Evolutionary conservation across 2,329 filamentous ascomycete genomes (phyloP).

Genomic region (Ceratocystiopsis brevicomis): DNA sequence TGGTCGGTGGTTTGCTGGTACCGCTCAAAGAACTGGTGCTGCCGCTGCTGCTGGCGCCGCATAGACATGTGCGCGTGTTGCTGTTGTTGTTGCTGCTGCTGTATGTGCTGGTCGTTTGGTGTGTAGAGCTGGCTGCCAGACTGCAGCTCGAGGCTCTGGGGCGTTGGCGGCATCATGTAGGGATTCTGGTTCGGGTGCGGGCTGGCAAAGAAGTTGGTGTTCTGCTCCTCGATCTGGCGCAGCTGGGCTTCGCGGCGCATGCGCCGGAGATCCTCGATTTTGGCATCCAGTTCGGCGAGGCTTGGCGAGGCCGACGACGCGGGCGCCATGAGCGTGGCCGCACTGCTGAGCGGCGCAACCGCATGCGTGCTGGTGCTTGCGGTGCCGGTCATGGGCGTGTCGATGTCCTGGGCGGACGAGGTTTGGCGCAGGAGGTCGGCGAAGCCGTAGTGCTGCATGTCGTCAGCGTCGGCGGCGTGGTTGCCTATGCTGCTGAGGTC

Average conservation of each 20-base stretch:
- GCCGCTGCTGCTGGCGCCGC: slow-evolving; percentile 17
- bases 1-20: slow-evolving; percentile 52
- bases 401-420: slow-evolving; percentile 17
- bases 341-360: slow-evolving; percentile 23
- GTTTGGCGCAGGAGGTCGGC: slow-evolving; percentile 23
- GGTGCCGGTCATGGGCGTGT: slow-evolving; percentile 27
- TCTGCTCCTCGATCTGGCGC: slow-evolving; percentile 38
- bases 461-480: slow-evolving; percentile 20
- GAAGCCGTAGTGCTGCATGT: slow-evolving; percentile 41
- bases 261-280: slow-evolving; percentile 46
- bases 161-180: slow-evolving; percentile 56
- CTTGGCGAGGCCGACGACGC: slow-evolving; percentile 26
- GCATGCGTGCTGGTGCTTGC: slow-evolving; percentile 20
- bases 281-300: slow-evolving; percentile 41
- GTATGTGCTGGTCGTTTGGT: slow-evolving; percentile 26
- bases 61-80: slow-evolving; percentile 20
- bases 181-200: slow-evolving; percentile 18
- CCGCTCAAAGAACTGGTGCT: slow-evolving; percentile 42
- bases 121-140: slow-evolving; percentile 40
- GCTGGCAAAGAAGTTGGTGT: slow-evolving; percentile 31
- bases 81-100: slow-evolving; percentile 22
- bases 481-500: slow-evolving; percentile 38
- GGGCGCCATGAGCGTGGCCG: slow-evolving; percentile 25
- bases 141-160: slow-evolving; percentile 63
- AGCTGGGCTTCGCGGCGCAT: slow-evolving; percentile 44